Base-by-base conservation (phyloP, 2,329 filamentous ascomycete genomes). In the Exserohilum rostratum region DNA sequence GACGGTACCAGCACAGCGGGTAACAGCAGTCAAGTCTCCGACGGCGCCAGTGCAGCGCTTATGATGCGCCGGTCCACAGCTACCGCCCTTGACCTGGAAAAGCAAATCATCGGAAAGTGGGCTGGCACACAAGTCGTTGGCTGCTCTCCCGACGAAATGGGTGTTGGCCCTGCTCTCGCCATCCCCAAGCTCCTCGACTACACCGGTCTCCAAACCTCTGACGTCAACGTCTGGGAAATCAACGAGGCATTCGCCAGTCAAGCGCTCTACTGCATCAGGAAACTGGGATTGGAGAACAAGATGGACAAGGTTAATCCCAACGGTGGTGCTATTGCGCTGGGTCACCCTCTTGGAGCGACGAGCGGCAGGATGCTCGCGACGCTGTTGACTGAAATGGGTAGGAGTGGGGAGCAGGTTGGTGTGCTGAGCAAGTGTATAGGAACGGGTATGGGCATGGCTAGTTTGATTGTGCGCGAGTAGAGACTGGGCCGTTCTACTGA, bases 301-400 rank as follows among this genome's bases (percentile, higher is more conserved):
- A 88, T 85, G 77, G 85, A 85, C 6, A 88, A 84, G 76, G 89
- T 97, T 15, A 98, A 98, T 77, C 91, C 91, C 0, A 92, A 96
- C 67, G 93, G 93, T 57, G 93, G 93, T 29, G 93, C 93, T 2
- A 96, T 97, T 74, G 93, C 93, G n/a, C 78, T 97, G 20, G 93
- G 93, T 1, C 93, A 97, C 74, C 93, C 93, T 5, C 82, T 97
- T 1, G 93, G 93, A 42, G 93, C 92, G 29, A 97, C 93, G 5
- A 91, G 91, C 30, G 91, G 90, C 27, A 82, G 93, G 63, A 89
- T 96, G 83, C 77, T 92, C 66, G 86, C 86, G 43, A 93, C 90
- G 46, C 74, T 93, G 80, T 72, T 96, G 78, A 72, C 84, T 76
- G 82, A 89, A 79, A 70, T 90, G 85, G 78, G 85, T 76, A 76